Base-by-base conservation (phyloP, 139 green algal species). In the Micractinium sp. region DNA sequence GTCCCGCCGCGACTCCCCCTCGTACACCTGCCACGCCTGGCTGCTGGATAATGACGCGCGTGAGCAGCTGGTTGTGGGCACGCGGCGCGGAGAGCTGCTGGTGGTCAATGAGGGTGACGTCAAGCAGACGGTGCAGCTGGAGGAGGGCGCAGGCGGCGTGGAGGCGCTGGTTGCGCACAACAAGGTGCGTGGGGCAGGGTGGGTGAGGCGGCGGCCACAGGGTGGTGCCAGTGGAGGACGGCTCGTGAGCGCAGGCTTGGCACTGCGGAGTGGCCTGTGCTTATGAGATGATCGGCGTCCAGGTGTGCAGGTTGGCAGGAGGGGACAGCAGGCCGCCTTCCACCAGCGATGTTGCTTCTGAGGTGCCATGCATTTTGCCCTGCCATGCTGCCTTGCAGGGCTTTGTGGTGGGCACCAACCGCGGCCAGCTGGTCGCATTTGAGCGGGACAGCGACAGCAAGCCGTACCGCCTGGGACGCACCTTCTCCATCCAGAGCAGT, bases 11-110 rank as follows among this genome's bases (percentile, higher is more conserved):
- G 94, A 96, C 81, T 39, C 85, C 0, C 92, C 93, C 39, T 91
- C 86, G 53, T 97, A 94, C 90, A 92, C 87, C 4, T 94, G 91
- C 71, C 93, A 96, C 71, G 86, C 90, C 47, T 73, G 87, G 66
- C 25, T 53, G 53, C 69, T 80, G 29, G 66, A 87, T 63, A 88
- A 66, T 27, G 80, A 88, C 13, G 36, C 56, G 7, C 22, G 25
- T 14, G 61, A 39, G 61, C 38, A 60, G 66, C 79, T 90, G 82
- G 93, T 97, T 78, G 63, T 98, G 81, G 96, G 95, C n/a, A 97
- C 94, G 36, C 91, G 92, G 4, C 92, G 90, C 27, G 97, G 97
- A 0, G 96, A 99, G 89, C 39, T 98, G 69, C 91, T 99, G 76
- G 86, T 99, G 39, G 82, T 98, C 35, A 94, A 93, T 56, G 93